phyloP scores from a whole-genome alignment of 2,329 filamentous ascomycete genomes.

The Colletotrichum musicola region DNA sequence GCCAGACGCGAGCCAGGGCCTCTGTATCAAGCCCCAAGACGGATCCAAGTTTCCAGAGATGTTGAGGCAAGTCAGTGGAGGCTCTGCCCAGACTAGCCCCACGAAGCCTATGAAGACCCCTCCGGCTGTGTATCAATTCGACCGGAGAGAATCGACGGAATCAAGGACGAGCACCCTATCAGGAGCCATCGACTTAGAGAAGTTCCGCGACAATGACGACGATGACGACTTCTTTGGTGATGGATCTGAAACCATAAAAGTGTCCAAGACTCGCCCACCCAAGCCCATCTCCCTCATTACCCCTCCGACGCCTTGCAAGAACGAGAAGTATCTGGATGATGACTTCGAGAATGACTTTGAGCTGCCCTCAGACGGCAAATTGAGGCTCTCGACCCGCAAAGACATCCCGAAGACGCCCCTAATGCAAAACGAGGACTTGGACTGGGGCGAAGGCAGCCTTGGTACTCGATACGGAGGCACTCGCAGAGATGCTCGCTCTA shows the following conservation, averaged over 20 bases:
- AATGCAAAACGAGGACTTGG: constrained; percentile 79
- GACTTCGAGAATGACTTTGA: constrained; percentile 81
- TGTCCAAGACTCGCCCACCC: constrained; percentile 68
- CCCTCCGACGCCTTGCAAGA: constrained; percentile 67
- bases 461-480: constrained; percentile 93
- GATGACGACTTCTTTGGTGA: constrained; percentile 75
- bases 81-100: constrained; percentile 67
- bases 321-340: constrained; percentile 61
- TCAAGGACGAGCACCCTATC: constrained; percentile 52
- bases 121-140: constrained; percentile 46
- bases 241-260: constrained; percentile 75
- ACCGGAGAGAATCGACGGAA: constrained; percentile 47
- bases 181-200: constrained; percentile 69
- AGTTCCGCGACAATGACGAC: constrained; percentile 72
- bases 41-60: constrained; percentile 74
- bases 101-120: constrained; percentile 54
- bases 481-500: constrained; percentile 80
- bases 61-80: constrained; percentile 74
- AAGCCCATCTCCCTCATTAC: constrained; percentile 67
- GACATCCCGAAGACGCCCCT: constrained; percentile 75
- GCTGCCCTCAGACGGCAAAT: constrained; percentile 74
- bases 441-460: constrained; percentile 94
- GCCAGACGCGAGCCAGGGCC: constrained; percentile 67
- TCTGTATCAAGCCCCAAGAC: constrained; percentile 76
- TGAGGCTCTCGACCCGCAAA: constrained; percentile 72